Percentiles rank a stretch among this genome's conserved stretches.
Evolutionary conservation across 371 early-diverging fungal species (phyloP).

Genomic region (Gilbertella persicaria): DNA sequence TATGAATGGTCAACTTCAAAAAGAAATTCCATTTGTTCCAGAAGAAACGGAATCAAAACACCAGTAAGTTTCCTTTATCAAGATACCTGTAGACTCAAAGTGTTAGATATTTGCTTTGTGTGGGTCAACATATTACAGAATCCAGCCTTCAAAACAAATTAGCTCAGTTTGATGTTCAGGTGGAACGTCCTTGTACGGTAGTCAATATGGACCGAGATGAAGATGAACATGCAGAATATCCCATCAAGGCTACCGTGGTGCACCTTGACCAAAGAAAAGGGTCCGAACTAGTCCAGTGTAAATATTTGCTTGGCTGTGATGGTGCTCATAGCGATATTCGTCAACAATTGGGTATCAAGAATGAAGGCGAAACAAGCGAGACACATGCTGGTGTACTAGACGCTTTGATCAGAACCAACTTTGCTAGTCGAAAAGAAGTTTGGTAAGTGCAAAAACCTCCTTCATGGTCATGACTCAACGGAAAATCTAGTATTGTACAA

Average conservation of each 20-base stretch:
- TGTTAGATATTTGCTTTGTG: conserved; percentile 40
- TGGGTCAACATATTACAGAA: conserved; percentile 53
- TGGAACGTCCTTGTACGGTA: conserved; percentile 47
- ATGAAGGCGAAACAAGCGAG: conserved; percentile 45
- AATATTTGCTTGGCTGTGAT: conserved; percentile 47
- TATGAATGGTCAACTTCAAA: conserved; percentile 34
- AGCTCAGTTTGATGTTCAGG: conserved; percentile 35
- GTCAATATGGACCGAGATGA: conserved; percentile 19
- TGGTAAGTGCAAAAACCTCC: too few species aligned
- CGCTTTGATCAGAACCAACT: conserved; percentile 49
- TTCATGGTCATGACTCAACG: too few species aligned
- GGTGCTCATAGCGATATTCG: conserved; percentile 50
- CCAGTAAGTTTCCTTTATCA: conserved; percentile 26
- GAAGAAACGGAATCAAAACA: conserved; percentile 47
- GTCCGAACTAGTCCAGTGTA: conserved; percentile 40
- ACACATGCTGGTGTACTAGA: conserved; percentile 48
- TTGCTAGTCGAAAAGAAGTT: conserved; percentile 43
- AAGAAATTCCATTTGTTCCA: conserved; percentile 44
- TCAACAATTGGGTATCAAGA: conserved; percentile 32
- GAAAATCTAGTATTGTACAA: conserved; percentile 42
- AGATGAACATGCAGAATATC: conserved; percentile 18
- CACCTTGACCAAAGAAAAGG: conserved; percentile 32
- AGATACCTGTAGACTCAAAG: not conserved
- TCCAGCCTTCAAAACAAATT: conserved; percentile 36
- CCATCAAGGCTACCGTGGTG: conserved; percentile 39